Percentiles rank a stretch among this genome's conserved stretches.
Evolutionary conservation across 306 rosid species (phyloP).

Genomic region (Lablab purpureus): DNA sequence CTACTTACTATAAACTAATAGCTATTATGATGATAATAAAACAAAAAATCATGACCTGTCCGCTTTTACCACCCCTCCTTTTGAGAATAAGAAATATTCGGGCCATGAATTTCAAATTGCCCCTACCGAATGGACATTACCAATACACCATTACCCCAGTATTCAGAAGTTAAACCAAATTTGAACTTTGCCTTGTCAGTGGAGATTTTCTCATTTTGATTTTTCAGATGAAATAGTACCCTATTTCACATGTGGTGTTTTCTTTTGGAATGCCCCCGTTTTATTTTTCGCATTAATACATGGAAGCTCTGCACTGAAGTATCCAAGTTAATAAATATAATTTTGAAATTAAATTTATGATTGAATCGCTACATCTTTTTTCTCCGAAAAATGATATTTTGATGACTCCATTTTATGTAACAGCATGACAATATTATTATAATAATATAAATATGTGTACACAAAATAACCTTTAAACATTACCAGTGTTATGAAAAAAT

Average conservation of each 20-base stretch:
- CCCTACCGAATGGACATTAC: not conserved
- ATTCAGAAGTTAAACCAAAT: slow-evolving; percentile 7
- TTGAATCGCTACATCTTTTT: slow-evolving; percentile 11
- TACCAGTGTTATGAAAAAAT: too few relatives aligned
- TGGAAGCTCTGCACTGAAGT: not conserved
- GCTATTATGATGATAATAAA: slow-evolving; percentile 20
- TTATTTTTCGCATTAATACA: not conserved
- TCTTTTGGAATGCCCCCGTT: not conserved
- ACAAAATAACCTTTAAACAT: too few relatives aligned
- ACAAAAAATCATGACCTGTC: slow-evolving; percentile 3
- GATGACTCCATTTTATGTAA: too few relatives aligned
- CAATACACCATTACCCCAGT: not conserved
- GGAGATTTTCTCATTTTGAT: slow-evolving; percentile 28
- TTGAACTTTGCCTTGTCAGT: slow-evolving; percentile 6
- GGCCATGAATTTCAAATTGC: not conserved
- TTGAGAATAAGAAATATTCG: not conserved
- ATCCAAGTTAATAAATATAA: not conserved
- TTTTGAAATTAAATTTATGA: not conserved
- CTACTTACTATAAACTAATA: slow-evolving; percentile 6
- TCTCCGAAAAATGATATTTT: too few relatives aligned
- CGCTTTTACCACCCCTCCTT: not conserved
- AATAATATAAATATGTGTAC: too few relatives aligned
- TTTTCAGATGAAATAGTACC: slow-evolving; percentile 9
- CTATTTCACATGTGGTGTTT: slow-evolving; percentile 1
- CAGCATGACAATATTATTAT: too few relatives aligned